These are phyloP conservation scores for Pelargonium myrrhifolium DNA, from an alignment of 441 rosid species.

Conservation along the genomic window DNA sequence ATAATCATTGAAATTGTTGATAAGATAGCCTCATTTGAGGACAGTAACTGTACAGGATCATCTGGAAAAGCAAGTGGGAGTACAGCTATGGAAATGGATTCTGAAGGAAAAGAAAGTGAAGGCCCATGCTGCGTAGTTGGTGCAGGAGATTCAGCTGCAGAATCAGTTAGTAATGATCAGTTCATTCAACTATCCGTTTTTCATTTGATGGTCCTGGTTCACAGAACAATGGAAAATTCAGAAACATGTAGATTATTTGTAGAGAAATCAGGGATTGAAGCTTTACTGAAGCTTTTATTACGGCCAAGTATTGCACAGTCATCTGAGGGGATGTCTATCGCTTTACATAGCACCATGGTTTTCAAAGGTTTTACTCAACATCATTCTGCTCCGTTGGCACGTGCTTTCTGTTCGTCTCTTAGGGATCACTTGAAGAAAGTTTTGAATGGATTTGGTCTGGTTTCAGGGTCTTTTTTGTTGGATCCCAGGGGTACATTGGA, in stretches of 20 bases:
- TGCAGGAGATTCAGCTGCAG: conserved; percentile 37
- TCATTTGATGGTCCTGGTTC: conserved; percentile 93
- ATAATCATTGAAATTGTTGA: conserved; percentile 83
- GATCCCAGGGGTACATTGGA: conserved; percentile 55
- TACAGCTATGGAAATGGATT: conserved; percentile 91
- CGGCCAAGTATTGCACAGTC: conserved; percentile 87
- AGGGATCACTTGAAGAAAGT: conserved; percentile 72
- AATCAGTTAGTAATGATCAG: conserved; percentile 70
- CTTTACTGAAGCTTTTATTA: conserved; percentile 75
- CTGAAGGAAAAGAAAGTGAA: conserved; percentile 56
- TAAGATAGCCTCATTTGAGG: conserved; percentile 63
- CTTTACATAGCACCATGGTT: conserved; percentile 96
- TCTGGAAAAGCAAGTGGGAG: conserved; percentile 46
- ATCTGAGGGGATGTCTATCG: conserved; percentile 93
- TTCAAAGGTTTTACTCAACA: conserved; percentile 96
- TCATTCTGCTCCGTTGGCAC: conserved; percentile 87
- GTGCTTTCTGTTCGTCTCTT: conserved; percentile 79
- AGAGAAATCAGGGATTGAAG: conserved; percentile 95
- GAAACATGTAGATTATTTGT: conserved; percentile 94
- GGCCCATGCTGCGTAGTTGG: conserved; percentile 39
- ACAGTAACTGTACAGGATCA: conserved; percentile 36
- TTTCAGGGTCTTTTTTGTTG: conserved; percentile 65
- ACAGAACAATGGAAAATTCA: conserved; percentile 90
- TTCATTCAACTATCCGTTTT: conserved; percentile 79
- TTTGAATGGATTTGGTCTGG: conserved; percentile 45